A percentile compares a stretch with the other conserved stretches of the same genome.
Evolutionary conservation across 345 rosid genomes (phyloP).

Genomic region (Hevea brasiliensis): DNA sequence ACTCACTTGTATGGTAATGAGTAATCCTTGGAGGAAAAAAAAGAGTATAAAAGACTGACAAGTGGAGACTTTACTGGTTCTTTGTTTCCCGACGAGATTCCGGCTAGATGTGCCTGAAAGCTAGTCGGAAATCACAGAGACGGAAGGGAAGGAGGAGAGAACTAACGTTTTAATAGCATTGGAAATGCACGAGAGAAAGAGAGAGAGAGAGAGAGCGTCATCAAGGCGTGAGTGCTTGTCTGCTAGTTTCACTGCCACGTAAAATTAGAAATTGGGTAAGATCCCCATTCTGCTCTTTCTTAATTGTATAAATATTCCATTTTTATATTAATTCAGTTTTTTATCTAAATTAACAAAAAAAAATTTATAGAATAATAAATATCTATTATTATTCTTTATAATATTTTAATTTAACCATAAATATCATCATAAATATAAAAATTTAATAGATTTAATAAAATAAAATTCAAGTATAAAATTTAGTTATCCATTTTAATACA

Average conservation of each 20-base stretch:
- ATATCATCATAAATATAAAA: no score
- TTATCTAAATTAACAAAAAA: no score
- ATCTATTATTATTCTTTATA: no score
- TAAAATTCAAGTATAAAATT: no score
- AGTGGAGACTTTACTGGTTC: neutral
- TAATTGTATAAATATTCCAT: no score
- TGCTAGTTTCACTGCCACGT: slow-evolving; percentile 2
- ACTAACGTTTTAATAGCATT: neutral
- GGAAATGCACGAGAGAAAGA: neutral
- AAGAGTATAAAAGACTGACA: neutral
- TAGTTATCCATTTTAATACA: no score
- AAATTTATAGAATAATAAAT: no score
- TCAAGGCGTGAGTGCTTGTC: slow-evolving; percentile 31
- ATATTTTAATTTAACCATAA: no score
- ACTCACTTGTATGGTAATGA: neutral
- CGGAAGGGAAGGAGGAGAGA: neutral
- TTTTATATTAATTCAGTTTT: no score
- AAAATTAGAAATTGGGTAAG: no score
- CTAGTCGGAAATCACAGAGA: slow-evolving; percentile 11
- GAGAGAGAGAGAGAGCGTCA: slow-evolving; percentile 21
- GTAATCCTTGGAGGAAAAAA: neutral
- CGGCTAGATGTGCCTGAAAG: slow-evolving; percentile 21
- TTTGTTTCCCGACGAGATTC: slow-evolving; percentile 25
- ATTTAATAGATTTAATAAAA: no score
- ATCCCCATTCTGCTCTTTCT: no score